These are phyloP conservation scores for Globisporangium canariense DNA, from an alignment of 352 stramenopile genomes.

Conservation along the genomic window DNA sequence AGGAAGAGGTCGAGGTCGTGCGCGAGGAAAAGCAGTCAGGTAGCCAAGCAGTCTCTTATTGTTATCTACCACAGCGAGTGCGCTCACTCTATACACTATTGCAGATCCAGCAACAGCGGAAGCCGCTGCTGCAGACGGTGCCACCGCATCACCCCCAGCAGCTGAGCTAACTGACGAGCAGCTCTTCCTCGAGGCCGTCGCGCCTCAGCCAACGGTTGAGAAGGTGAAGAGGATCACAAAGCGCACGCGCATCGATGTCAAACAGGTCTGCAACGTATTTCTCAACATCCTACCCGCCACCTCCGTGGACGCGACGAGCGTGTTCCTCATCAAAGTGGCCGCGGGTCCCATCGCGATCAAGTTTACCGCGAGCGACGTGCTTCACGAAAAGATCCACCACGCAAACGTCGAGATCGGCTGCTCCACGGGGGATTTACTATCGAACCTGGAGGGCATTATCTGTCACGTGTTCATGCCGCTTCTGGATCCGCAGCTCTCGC, in stretches of 20 bases:
- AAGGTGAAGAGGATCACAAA: constrained; percentile 49
- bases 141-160: background rate
- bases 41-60: constrained; percentile 1
- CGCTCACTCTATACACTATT: background rate
- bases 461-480: constrained; percentile 89
- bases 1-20: constrained; percentile 73
- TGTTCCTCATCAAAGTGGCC: constrained; percentile 81
- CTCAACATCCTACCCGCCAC: constrained; percentile 65
- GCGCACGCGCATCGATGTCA: constrained; percentile 45
- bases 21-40: constrained; percentile 26
- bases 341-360: constrained; percentile 46
- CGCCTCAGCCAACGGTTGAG: constrained; percentile 24
- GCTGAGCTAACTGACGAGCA: constrained; percentile 62
- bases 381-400: constrained; percentile 48
- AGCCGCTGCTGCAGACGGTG: background rate
- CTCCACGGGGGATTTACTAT: constrained; percentile 81
- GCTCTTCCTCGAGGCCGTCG: constrained; percentile 56
- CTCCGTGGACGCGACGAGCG: constrained; percentile 52
- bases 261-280: constrained; percentile 57
- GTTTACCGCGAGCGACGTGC: constrained; percentile 20
- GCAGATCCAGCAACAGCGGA: background rate
- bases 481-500: constrained; percentile 65
- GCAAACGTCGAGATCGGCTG: constrained; percentile 83
- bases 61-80: background rate
- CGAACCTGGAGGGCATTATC: constrained; percentile 84